Conservation (phyloP, 2,329 filamentous ascomycete species). For the Lachnellula arida region DNA sequence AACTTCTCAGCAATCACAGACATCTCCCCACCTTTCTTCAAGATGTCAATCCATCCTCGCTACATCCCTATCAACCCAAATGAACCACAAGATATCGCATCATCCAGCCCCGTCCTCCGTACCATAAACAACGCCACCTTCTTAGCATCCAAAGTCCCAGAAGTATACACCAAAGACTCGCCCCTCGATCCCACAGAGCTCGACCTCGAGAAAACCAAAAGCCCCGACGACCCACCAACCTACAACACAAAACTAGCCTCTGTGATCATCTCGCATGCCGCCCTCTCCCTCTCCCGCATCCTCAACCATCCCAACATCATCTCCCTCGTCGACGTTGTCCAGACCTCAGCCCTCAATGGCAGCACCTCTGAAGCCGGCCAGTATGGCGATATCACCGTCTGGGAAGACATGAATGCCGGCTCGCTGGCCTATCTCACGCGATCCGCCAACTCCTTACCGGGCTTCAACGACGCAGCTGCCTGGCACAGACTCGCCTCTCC, state of each 20-base stretch:
- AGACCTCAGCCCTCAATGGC: constrained; percentile 10
- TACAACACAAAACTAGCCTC: constrained; percentile 17
- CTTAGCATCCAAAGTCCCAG: constrained; percentile 20
- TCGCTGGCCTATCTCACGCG: constrained; percentile 41
- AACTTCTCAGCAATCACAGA: background rate
- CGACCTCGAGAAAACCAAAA: background rate
- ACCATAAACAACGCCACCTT: constrained; percentile 21
- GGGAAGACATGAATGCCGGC: constrained; percentile 50
- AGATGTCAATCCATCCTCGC: constrained; percentile 12
- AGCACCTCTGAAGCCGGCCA: constrained; percentile 5
- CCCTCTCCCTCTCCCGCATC: constrained; percentile 21
- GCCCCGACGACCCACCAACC: constrained; percentile 1
- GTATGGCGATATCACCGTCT: constrained; percentile 37
- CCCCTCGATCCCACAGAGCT: background rate
- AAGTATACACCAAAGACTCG: constrained; percentile 5
- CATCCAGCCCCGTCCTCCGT: constrained; percentile 21
- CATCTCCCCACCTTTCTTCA: background rate
- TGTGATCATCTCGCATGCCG: constrained; percentile 21
- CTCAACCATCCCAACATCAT: constrained; percentile 31
- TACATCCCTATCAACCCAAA: constrained; percentile 18
- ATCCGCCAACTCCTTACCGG: constrained; percentile 10
- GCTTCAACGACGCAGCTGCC: constrained; percentile 13
- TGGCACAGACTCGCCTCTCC: constrained; percentile 23
- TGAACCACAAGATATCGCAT: constrained; percentile 13
- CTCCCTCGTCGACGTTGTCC: constrained; percentile 28